Conservation (phyloP, 345 rosid genomes). For the Noccaea caerulescens region DNA sequence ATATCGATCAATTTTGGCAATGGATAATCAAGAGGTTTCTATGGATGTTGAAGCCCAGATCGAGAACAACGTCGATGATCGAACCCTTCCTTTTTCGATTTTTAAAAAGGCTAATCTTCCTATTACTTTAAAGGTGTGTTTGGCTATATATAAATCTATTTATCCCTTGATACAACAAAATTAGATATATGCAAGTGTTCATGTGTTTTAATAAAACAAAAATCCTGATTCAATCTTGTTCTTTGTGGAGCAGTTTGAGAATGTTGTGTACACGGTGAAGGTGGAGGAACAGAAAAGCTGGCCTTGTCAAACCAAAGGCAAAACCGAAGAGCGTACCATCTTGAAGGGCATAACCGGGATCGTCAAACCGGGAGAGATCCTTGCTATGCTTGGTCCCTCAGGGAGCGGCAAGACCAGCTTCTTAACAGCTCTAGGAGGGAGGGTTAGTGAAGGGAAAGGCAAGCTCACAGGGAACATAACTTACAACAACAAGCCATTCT, state of each 20-base stretch:
- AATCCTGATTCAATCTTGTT: constrained; percentile 16
- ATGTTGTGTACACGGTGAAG: constrained; percentile 53
- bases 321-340: constrained; percentile 49
- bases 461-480: constrained; percentile 49
- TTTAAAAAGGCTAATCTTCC: constrained; percentile 49
- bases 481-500: constrained; percentile 54
- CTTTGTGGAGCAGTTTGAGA: constrained; percentile 54
- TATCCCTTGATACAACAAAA: background rate
- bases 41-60: constrained; percentile 45
- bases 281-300: constrained; percentile 34
- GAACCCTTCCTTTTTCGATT: constrained; percentile 34
- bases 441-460: constrained; percentile 43
- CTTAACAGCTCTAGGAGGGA: constrained; percentile 60
- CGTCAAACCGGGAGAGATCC: constrained; percentile 58
- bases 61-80: constrained; percentile 33
- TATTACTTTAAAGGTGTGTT: constrained; percentile 49
- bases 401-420: constrained; percentile 66
- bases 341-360: constrained; percentile 57
- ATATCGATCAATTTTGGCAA: constrained; percentile 20
- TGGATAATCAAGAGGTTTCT: constrained; percentile 41
- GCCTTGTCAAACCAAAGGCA: constrained; percentile 26
- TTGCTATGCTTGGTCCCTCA: constrained; percentile 67
- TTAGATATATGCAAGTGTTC: background rate
- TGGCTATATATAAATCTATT: background rate
- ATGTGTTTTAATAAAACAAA: background rate